phyloP scores from a whole-genome alignment of 192 early-diverging fungal species.

The Radiomyces spectabilis region DNA sequence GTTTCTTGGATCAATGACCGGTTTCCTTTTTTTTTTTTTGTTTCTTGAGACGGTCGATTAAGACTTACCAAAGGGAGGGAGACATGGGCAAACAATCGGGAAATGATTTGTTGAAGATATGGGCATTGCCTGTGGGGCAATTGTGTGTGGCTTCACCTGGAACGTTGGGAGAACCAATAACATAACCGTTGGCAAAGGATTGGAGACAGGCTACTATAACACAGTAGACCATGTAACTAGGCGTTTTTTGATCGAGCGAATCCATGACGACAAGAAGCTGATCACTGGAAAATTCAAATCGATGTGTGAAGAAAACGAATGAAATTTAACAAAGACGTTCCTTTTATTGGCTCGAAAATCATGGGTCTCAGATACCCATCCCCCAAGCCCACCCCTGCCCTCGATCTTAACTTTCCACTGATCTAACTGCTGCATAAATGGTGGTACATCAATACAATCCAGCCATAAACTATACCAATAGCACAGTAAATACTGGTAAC shows the following conservation, averaged over 20 bases:
- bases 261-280: constrained; percentile 15
- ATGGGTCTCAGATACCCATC: background rate
- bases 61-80: constrained; percentile 3
- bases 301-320: background rate
- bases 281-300: background rate
- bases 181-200: constrained; percentile 29
- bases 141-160: constrained; percentile 27
- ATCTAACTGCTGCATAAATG: no score
- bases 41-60: no score
- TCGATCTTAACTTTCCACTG: no score
- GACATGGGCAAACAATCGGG: constrained; percentile 17
- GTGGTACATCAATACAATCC: constrained; percentile 40
- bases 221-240: constrained; percentile 31
- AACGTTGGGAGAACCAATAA: constrained; percentile 35
- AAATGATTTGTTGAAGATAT: background rate
- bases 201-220: constrained; percentile 25
- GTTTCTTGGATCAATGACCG: no score
- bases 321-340: background rate
- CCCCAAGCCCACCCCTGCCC: background rate
- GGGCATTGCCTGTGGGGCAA: constrained; percentile 2
- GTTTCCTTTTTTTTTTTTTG: no score
- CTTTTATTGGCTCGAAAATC: background rate
- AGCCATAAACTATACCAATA: constrained; percentile 67
- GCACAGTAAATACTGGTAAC: constrained; percentile 70
- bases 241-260: constrained; percentile 23